phyloP scores from a whole-genome alignment of 768 basidiomycete species.

The Pleurotus cornucopiae region DNA sequence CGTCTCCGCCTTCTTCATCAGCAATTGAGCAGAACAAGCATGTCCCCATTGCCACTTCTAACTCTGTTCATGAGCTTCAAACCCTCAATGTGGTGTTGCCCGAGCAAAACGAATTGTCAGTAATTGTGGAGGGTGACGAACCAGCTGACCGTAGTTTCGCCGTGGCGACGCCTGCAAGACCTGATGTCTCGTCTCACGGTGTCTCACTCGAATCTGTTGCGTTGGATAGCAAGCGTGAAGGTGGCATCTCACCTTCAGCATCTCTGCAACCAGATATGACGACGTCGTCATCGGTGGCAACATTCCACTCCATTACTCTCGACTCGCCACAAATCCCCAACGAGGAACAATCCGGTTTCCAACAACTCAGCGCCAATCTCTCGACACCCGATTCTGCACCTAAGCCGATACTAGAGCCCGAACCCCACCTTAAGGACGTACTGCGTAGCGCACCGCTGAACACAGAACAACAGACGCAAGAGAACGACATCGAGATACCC shows the following conservation, averaged over 20 bases:
- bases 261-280: slow-evolving; percentile 1
- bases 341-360: not conserved
- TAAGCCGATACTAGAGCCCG: too few relatives aligned
- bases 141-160: slow-evolving; percentile 34
- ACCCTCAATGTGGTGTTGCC: not conserved
- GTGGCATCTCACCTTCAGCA: not conserved
- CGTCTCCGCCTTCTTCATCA: too few relatives aligned
- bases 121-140: slow-evolving; percentile 73
- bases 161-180: not conserved
- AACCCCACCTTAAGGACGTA: not conserved
- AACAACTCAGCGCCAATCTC: not conserved
- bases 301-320: slow-evolving; percentile 34
- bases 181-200: not conserved
- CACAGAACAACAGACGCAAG: not conserved
- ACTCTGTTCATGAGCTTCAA: slow-evolving; percentile 9
- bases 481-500: slow-evolving; percentile 24
- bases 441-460: not conserved
- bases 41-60: too few relatives aligned
- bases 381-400: too few relatives aligned
- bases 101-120: slow-evolving; percentile 50
- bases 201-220: not conserved
- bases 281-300: slow-evolving; percentile 28
- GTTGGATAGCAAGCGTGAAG: not conserved
- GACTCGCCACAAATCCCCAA: slow-evolving; percentile 24
- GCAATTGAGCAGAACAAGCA: too few relatives aligned